Base-by-base conservation (phyloP, 2,329 filamentous ascomycete genomes). In the Graphilbum sp. region DNA sequence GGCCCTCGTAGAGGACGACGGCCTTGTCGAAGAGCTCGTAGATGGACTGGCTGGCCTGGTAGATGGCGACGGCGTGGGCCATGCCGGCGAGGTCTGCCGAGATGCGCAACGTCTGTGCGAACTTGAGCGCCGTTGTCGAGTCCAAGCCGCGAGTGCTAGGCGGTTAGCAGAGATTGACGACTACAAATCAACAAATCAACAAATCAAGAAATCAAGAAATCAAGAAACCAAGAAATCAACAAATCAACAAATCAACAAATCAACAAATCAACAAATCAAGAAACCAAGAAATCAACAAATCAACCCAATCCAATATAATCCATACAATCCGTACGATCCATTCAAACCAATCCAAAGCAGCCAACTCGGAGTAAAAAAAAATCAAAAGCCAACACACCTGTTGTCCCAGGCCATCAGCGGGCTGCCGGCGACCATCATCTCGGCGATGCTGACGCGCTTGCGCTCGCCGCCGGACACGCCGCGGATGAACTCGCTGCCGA, bases 401-500 rank as follows among this genome's bases (percentile, higher is more conserved):
- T 81, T 81, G 45, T 77, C 80, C 80, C 80, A 85, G 40, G 75
- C 78, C 52, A 82, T 76, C 3, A 71, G 61, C 32, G 67, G 74
- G 2, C 72, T 69, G 15, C 64, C 56, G 0, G 62, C 62, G 10
- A 68, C 65, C 42, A 80, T 71, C 8, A 77, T 77, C 54, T 85
- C 79, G 5, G 76, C 78, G 46, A 85, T 82, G 36, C 72, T 78
- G 5, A 86, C 80, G 52, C 81, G 73, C 57, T 86, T 84, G 42
- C 73, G 64, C 50, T 79, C 75, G 25, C 75, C 75, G 8, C 75
- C 75, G 17, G 66, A 72, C 2, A 79, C 66, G 12, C 60, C 60
- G 15, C 76, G 67, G 9, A 81, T 63, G 23, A 73, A 68, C 42
- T 78, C 75, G 43, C 80, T 73, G 2, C 79, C 79, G 19, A 84